These are phyloP conservation scores for Aspergillus sojae DNA, from an alignment of 2,329 filamentous ascomycete genomes.

Conservation along the genomic window DNA sequence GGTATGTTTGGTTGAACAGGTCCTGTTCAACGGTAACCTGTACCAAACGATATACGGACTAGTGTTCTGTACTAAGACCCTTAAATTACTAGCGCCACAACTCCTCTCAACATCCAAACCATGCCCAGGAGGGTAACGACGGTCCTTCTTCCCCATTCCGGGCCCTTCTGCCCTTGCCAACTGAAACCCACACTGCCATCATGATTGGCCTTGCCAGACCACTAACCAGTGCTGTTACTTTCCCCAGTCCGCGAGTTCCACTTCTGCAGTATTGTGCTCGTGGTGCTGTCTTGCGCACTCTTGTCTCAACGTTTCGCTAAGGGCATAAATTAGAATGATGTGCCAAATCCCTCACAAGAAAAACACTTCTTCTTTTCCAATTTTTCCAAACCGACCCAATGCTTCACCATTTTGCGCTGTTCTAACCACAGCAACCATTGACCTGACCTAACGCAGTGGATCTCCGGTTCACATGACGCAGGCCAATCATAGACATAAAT, in stretches of 20 bases:
- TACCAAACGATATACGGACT: too few species aligned
- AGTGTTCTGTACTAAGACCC: too few species aligned
- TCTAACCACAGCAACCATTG: not conserved
- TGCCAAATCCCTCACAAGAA: not conserved
- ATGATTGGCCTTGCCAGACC: conserved; percentile 10
- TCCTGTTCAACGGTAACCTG: too few species aligned
- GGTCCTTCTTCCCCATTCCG: conserved; percentile 14
- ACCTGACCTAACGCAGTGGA: conserved; percentile 6
- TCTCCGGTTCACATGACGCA: conserved; percentile 13
- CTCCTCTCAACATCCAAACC: too few species aligned
- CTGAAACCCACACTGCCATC: not conserved
- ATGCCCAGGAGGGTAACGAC: too few species aligned
- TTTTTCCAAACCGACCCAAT: not conserved
- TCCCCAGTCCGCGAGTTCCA: not conserved
- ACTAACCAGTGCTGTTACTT: not conserved
- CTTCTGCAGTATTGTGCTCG: not conserved
- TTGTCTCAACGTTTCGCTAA: not conserved
- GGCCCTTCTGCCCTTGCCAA: conserved; percentile 11
- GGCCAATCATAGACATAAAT: conserved; percentile 20
- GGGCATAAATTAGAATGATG: not conserved
- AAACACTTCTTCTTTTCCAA: not conserved
- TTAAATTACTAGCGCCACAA: too few species aligned
- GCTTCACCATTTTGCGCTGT: not conserved
- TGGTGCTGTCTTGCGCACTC: not conserved
- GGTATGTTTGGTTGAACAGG: too few species aligned